A percentile compares a stretch with the other conserved stretches of the same genome.
Evolutionary conservation across 2,329 filamentous ascomycete genomes (phyloP).

Genomic region (Bipolaris oryzae): DNA sequence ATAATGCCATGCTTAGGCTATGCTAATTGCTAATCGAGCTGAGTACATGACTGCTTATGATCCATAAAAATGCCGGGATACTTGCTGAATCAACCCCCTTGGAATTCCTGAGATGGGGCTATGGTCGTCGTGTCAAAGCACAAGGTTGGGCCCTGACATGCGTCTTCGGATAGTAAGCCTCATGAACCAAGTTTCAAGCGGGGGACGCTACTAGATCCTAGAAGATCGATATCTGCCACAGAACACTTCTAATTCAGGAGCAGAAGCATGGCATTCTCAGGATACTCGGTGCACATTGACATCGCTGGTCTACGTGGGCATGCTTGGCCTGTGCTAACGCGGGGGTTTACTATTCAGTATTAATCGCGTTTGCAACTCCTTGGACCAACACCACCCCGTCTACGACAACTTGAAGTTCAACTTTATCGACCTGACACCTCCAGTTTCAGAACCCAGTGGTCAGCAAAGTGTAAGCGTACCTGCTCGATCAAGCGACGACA

Average conservation of each 20-base stretch:
- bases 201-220: neutral
- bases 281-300: neutral
- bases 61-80: neutral
- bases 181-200: neutral
- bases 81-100: neutral
- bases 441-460: neutral
- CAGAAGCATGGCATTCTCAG: neutral
- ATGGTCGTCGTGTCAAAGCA: neutral
- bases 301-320: neutral
- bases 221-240: neutral
- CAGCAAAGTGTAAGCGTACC: neutral
- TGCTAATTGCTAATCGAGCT: neutral
- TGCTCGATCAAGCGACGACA: neutral
- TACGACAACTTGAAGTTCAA: neutral
- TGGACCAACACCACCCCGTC: neutral
- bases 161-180: too few relatives aligned
- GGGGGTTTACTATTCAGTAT: slow-evolving; percentile 1
- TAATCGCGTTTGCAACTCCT: neutral
- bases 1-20: neutral
- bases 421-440: neutral
- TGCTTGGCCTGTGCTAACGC: neutral
- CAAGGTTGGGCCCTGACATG: neutral
- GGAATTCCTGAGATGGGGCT: neutral
- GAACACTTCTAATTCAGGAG: neutral
- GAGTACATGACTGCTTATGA: neutral